Base-by-base conservation (phyloP, 2,329 filamentous ascomycete genomes). In the Penicillium frequentans region DNA sequence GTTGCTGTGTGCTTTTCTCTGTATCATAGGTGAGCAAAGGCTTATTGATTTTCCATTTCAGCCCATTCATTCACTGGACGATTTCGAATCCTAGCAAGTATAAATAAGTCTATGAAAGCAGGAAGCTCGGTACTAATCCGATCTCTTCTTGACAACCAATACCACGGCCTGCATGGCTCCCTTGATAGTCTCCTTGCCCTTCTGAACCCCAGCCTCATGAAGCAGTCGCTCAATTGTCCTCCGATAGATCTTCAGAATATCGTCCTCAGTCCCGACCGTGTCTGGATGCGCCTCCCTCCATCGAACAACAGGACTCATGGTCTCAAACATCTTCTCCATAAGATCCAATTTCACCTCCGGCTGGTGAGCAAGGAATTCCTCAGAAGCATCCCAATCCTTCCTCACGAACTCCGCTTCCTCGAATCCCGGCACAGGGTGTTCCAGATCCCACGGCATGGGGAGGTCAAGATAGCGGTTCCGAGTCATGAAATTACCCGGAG, bases 361-460 rank as follows among this genome's bases (percentile, higher is more conserved):
- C 16, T 60, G 51, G 9, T 69, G 49, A 1, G 70, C 69, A 13
- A 69, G 66, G 2, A 62, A 62, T 5, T 73, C 69, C 9, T 56
- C 57, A 6, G 48, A 47, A 7, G 45, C 23, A 9, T 49, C 56
- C 80, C 80, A 84, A 10, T 80, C 76, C 54, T 71, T 74, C 1
- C 79, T 70, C 7, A 72, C 56, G 49, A 81, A 81, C 0, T 65
- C 66, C 0, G 21, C 50, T 64, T 75, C 44, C 4, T 79, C 73
- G 59, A 85, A 81, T 1, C 65, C 76, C 0, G 55, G 11, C 0
- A 76, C 68, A 0, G 73, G 66, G 2, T 60, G 48, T 3, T 65
- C 62, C 7, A 77, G 21, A 0, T 71, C 75, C 84, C 83, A 86
- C 0, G 84, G 84, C 16, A 85, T 68, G 3, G 61, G 63, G 7